These are phyloP conservation scores for Diaporthe batatas DNA, from an alignment of 2,329 filamentous ascomycete species.

Conservation along the genomic window DNA sequence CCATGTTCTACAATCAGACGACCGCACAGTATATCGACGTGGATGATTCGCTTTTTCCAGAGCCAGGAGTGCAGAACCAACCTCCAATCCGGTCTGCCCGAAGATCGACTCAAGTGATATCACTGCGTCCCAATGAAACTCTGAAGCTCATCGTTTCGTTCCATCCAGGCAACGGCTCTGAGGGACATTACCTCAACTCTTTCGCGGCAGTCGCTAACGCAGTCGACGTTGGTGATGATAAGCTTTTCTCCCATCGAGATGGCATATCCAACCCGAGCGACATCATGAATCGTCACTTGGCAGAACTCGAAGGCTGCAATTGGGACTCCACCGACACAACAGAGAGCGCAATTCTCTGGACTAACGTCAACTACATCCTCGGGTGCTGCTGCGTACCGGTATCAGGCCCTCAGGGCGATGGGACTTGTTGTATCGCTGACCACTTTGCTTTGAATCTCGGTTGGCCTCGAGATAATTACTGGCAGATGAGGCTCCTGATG, in stretches of 20 bases:
- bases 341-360: constrained; percentile 42
- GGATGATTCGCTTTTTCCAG: not conserved
- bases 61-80: not conserved
- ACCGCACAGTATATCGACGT: not conserved
- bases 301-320: not conserved
- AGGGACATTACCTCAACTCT: too few relatives aligned
- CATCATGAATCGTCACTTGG: not conserved
- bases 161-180: not conserved
- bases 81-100: not conserved
- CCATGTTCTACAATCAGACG: constrained; percentile 18
- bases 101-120: not conserved
- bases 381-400: constrained; percentile 42
- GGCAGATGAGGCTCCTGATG: constrained; percentile 43
- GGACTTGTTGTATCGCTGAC: constrained; percentile 42
- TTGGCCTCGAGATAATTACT: constrained; percentile 46
- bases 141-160: constrained; percentile 15
- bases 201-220: not conserved
- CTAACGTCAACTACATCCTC: constrained; percentile 45
- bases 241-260: constrained; percentile 20
- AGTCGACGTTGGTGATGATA: not conserved
- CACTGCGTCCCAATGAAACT: not conserved
- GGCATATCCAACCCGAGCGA: not conserved
- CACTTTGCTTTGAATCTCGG: constrained; percentile 45
- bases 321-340: constrained; percentile 21
- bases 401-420: not conserved